Evolutionary conservation across 352 stramenopile species (phyloP).

Genomic region (Plasmopara viticola): DNA sequence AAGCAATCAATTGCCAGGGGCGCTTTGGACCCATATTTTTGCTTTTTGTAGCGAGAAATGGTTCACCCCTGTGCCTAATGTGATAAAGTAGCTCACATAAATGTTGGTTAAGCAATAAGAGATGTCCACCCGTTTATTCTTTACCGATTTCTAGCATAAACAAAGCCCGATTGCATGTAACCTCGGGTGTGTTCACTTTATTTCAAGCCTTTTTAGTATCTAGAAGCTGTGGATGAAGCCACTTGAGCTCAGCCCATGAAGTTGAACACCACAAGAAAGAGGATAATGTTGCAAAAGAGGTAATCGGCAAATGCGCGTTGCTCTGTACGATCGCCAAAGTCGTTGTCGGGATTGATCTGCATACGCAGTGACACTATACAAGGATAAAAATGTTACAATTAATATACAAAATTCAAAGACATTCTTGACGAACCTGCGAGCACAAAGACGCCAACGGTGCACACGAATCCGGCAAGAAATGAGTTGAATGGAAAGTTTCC

Average conservation of each 20-base stretch:
- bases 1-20: conserved; percentile 32
- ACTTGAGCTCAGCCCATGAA: conserved; percentile 91
- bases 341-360: conserved; percentile 86
- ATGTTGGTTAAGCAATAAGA: too few species aligned
- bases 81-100: too few species aligned
- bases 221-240: too few species aligned
- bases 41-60: conserved; percentile 50
- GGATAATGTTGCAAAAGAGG: conserved; percentile 89
- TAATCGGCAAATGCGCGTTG: conserved; percentile 89
- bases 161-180: too few species aligned
- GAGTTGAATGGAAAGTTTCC: conserved; percentile 91
- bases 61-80: conserved; percentile 28
- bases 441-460: conserved; percentile 87
- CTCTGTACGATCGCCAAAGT: conserved; percentile 74
- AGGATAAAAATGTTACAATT: too few species aligned
- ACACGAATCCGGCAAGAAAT: conserved; percentile 88
- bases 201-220: too few species aligned
- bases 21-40: conserved; percentile 49
- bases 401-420: too few species aligned
- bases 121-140: too few species aligned
- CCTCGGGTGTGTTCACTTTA: too few species aligned
- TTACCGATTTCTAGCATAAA: too few species aligned
- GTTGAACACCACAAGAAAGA: conserved; percentile 91
- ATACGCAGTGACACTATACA: conserved; percentile 87
- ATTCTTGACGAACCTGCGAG: conserved; percentile 73